Conservation (phyloP, 2,329 filamentous ascomycete species). For the Elsinoe fawcettii region DNA sequence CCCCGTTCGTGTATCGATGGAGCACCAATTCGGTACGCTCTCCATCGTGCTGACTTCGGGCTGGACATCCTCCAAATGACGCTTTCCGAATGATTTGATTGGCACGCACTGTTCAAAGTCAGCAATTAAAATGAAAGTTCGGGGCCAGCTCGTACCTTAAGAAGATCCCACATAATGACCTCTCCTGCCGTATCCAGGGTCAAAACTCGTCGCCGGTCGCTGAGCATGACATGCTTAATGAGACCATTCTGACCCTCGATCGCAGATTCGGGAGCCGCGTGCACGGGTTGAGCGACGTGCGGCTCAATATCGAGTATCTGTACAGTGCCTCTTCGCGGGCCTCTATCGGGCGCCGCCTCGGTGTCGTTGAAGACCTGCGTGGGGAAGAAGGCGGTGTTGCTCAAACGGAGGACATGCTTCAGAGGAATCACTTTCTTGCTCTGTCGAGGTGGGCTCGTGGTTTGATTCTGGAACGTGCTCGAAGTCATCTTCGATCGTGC, state of each 20-base stretch:
- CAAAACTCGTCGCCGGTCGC: constrained; percentile 79
- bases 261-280: constrained; percentile 40
- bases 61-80: constrained; percentile 86
- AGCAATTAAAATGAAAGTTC: neutral
- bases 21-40: constrained; percentile 91
- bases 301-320: constrained; percentile 24
- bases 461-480: constrained; percentile 20
- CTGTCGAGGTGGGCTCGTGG: constrained; percentile 28
- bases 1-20: constrained; percentile 86
- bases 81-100: constrained; percentile 86
- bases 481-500: constrained; percentile 36
- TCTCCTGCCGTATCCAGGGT: constrained; percentile 94
- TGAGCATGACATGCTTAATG: constrained; percentile 86
- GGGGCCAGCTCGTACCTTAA: constrained; percentile 52
- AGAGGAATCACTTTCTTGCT: constrained; percentile 62
- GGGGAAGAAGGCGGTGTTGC: constrained; percentile 74
- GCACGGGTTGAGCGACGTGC: constrained; percentile 31
- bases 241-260: constrained; percentile 94
- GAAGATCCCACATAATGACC: constrained; percentile 87
- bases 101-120: constrained; percentile 60
- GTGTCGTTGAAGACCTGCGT: constrained; percentile 49
- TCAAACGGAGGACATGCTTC: constrained; percentile 71
- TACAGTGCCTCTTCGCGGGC: constrained; percentile 6
- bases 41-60: constrained; percentile 79
- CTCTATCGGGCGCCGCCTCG: constrained; percentile 1